Conservation (phyloP, 2,329 filamentous ascomycete genomes). For the Calonectria hawksworthii region DNA sequence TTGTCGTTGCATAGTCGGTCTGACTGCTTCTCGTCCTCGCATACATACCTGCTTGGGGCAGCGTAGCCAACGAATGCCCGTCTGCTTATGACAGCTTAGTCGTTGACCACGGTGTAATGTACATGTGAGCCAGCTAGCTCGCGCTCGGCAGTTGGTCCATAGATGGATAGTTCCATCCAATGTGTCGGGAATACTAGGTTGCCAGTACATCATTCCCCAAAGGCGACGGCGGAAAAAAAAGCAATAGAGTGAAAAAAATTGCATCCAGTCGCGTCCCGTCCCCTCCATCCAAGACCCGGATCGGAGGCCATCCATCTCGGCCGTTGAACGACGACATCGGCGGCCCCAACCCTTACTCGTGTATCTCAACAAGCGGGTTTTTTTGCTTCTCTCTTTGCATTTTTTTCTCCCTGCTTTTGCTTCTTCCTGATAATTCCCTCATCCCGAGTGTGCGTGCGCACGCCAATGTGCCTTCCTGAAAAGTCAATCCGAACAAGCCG, state of each 20-base stretch:
- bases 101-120: background rate
- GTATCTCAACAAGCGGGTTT: slow-evolving; percentile 25
- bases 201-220: background rate
- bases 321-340: slow-evolving; percentile 13
- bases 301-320: slow-evolving; percentile 15
- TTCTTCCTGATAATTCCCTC: background rate
- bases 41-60: background rate
- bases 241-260: background rate
- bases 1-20: slow-evolving; percentile 1
- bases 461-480: slow-evolving; percentile 3
- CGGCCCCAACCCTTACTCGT: slow-evolving; percentile 19
- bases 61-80: background rate
- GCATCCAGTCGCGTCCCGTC: slow-evolving; percentile 15
- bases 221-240: background rate
- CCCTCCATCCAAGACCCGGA: slow-evolving; percentile 28
- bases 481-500: slow-evolving; percentile 5
- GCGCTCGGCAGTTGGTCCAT: background rate
- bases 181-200: slow-evolving; percentile 3
- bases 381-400: background rate
- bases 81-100: slow-evolving; percentile 20
- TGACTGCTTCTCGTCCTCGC: background rate
- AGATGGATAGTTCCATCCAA: slow-evolving; percentile 4
- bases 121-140: background rate
- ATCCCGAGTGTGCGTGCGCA: background rate
- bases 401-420: background rate